Conservation (phyloP, 108 stramenopile species). For the Epithemia pelagica region DNA sequence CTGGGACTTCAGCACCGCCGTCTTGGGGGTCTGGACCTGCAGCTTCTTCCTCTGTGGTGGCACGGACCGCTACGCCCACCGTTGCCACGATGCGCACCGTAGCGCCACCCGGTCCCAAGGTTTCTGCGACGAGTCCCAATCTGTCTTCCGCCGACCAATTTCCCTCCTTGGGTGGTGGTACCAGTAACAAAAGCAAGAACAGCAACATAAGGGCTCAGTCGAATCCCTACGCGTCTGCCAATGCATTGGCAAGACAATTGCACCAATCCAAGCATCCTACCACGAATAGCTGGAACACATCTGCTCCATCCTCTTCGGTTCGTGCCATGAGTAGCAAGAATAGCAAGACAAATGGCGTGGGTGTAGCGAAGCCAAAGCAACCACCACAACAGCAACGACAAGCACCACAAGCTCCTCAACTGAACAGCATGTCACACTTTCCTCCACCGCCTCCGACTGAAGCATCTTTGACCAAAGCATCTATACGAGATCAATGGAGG, state of each 20-base stretch:
- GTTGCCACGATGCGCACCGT: neutral
- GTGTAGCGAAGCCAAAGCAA: neutral
- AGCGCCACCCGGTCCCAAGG: neutral
- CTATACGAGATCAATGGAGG: slow-evolving; percentile 19
- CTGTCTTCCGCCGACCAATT: slow-evolving; percentile 20
- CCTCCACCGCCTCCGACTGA: slow-evolving; percentile 36
- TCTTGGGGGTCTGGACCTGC: neutral
- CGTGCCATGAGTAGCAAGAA: neutral
- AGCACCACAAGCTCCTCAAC: slow-evolving; percentile 14
- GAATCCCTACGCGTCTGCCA: slow-evolving; percentile 29
- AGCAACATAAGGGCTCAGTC: neutral
- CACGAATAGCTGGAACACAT: neutral
- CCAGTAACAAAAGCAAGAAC: neutral
- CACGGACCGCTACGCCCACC: neutral
- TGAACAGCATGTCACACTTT: slow-evolving; percentile 31
- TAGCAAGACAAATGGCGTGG: neutral
- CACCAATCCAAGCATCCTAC: neutral
- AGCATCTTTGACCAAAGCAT: slow-evolving; percentile 19
- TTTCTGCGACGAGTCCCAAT: neutral
- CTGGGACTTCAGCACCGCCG: neutral
- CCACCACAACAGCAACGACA: neutral
- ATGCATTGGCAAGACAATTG: slow-evolving; percentile 12
- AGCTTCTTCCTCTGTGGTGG: no score
- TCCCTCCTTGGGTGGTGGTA: slow-evolving; percentile 33
- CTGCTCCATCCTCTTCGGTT: neutral